phyloP scores from a whole-genome alignment of 768 basidiomycete genomes.

The Lactifluus rugatus region DNA sequence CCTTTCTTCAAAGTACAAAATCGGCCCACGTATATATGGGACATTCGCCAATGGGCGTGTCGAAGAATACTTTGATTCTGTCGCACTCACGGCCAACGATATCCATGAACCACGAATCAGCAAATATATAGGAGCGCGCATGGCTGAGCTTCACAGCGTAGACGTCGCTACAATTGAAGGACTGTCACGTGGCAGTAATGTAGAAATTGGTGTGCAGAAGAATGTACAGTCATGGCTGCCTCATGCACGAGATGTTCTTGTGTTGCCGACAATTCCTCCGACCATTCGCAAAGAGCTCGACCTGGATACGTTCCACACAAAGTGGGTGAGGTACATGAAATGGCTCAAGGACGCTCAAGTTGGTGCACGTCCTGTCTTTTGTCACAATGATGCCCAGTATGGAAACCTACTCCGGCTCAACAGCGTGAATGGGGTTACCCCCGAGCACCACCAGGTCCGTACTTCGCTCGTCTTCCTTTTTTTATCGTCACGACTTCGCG shows the following conservation, averaged over 20 bases:
- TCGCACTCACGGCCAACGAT: constrained; percentile 67
- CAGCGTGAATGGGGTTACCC: constrained; percentile 40
- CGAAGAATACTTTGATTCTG: constrained; percentile 91
- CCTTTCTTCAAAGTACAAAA: constrained; percentile 77
- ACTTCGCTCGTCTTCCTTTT: neutral
- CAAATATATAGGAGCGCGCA: constrained; percentile 83
- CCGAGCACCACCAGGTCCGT: constrained; percentile 70
- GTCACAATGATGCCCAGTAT: constrained; percentile 95
- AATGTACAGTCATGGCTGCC: constrained; percentile 66
- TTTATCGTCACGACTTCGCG: constrained; percentile 7
- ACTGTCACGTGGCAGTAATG: constrained; percentile 36
- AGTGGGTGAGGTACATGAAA: constrained; percentile 58
- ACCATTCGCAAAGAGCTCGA: constrained; percentile 46
- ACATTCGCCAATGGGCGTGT: constrained; percentile 93
- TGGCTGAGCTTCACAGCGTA: constrained; percentile 93
- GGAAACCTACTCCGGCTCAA: constrained; percentile 81
- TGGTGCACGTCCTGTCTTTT: constrained; percentile 60
- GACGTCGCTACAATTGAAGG: constrained; percentile 61
- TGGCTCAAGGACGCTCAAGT: constrained; percentile 57
- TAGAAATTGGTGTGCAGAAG: constrained; percentile 51
- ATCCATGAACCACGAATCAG: constrained; percentile 69
- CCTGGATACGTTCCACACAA: constrained; percentile 48
- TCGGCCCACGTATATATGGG: constrained; percentile 88
- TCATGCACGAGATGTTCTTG: constrained; percentile 65
- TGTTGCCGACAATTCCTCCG: constrained; percentile 42